Evolutionary conservation across 345 rosid species (phyloP), one percentile per base, ranked within the genome.

Genomic region (Citrus trifoliata): DNA sequence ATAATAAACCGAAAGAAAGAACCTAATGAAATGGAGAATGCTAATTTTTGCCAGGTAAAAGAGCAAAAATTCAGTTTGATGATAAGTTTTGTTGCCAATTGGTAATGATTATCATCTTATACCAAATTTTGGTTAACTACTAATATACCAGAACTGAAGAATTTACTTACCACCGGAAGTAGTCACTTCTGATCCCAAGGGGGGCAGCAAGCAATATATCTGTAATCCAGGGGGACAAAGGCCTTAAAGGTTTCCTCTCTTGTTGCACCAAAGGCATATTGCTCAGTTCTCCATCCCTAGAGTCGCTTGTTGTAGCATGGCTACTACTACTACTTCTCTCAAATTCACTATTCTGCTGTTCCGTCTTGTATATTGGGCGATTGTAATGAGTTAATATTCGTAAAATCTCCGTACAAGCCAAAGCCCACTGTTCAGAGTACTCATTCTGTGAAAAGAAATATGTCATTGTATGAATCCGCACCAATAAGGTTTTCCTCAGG

Each of bases 371-470:
- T 75, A 95, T 86, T n/a, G 99, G 99, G 64, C 99, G 98, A 78
- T 93, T 95, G 88, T 95, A 95, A 86, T 92, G 99, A 75, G 99
- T 95, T 84, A 95, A 85, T 81, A 93, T 89, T 80, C 99, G 92
- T 87, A 95, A 89, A 76, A 95, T 93, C 86, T 95, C 99, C 78
- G 95, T 95, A 38, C 99, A 95, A 40, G 98, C 99, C 80, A 95
- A 86, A 85, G 98, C 99, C 99, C 98, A 95, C 82, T 95, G 99
- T 83, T 93, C 98, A 38, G 98, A 93, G 84, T 92, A 95, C 83
- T 91, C 99, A 76, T 87, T 93, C 99, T 95, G 94, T 24, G 59
- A 66, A 74, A 70, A 82, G 70, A 19, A 51, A 40, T 58, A 67
- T 53, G 58, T 6, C 58, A 85, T 78, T 25, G 65, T 35, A 56